A percentile compares a stretch with the other conserved stretches of the same genome.
Conservation (phyloP, 805 yeast genomes). For the Nakazawaea holstii region DNA sequence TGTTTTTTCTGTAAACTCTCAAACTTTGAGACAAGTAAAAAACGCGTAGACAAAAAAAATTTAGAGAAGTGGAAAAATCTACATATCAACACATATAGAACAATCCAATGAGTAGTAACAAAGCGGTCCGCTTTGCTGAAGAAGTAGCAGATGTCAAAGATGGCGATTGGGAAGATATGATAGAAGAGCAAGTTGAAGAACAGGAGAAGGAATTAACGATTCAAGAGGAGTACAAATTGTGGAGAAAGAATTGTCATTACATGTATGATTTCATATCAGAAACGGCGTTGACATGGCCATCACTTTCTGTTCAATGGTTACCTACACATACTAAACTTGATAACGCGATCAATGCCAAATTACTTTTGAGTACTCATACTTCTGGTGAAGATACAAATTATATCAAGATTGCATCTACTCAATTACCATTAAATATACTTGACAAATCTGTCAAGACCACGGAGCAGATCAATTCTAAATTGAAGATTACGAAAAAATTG, state of each 20-base stretch:
- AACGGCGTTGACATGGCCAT: slow-evolving; percentile 79
- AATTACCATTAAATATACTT: slow-evolving; percentile 40
- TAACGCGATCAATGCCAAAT: slow-evolving; percentile 37
- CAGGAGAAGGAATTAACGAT: slow-evolving; percentile 37
- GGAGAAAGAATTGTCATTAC: slow-evolving; percentile 76
- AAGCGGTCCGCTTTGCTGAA: slow-evolving; percentile 3
- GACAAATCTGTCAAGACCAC: slow-evolving; percentile 19
- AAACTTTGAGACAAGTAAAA: not conserved
- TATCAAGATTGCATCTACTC: slow-evolving; percentile 59
- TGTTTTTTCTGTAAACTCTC: not conserved
- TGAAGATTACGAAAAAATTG: slow-evolving; percentile 57
- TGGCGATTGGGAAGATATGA: slow-evolving; percentile 2
- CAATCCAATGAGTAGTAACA: not conserved
- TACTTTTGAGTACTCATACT: slow-evolving; percentile 70
- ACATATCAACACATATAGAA: not conserved
- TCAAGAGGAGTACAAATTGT: slow-evolving; percentile 65
- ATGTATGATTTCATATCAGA: slow-evolving; percentile 84
- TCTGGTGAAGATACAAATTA: slow-evolving; percentile 63
- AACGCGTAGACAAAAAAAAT: not conserved
- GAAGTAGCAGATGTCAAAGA: slow-evolving; percentile 1
- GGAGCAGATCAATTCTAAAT: slow-evolving; percentile 42
- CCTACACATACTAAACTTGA: slow-evolving; percentile 33
- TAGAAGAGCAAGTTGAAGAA: slow-evolving; percentile 7
- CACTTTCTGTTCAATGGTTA: slow-evolving; percentile 73
- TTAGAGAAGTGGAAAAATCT: not conserved